phyloP scores from a whole-genome alignment of 1,139 yeast genomes.

The Taphrina deformans region DNA sequence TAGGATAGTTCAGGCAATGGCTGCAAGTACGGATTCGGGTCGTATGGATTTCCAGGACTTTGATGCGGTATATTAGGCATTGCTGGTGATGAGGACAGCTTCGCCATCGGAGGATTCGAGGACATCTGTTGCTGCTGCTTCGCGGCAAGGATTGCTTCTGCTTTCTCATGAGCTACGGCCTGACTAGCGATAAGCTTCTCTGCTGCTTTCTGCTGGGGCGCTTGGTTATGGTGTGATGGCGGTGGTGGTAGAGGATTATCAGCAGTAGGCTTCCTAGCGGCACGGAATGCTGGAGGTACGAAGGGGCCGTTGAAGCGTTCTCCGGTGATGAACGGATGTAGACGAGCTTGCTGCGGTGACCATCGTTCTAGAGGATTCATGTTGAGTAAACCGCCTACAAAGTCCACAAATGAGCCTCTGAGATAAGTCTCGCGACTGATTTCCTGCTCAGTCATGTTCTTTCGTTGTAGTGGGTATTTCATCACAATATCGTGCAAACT shows the following conservation, averaged over 20 bases:
- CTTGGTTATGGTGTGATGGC: slow-evolving; percentile 32
- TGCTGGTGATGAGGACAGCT: not conserved
- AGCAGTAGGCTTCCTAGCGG: slow-evolving; percentile 20
- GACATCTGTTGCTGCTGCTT: slow-evolving; percentile 22
- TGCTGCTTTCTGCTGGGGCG: slow-evolving; percentile 31
- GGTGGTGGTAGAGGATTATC: slow-evolving; percentile 32
- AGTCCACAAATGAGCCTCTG: slow-evolving; percentile 65
- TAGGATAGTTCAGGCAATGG: slow-evolving; percentile 2
- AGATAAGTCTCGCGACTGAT: slow-evolving; percentile 43
- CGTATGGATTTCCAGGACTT: slow-evolving; percentile 12
- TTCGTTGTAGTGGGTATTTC: slow-evolving; percentile 70
- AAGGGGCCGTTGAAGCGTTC: slow-evolving; percentile 43
- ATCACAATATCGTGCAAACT: slow-evolving; percentile 70
- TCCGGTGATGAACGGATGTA: slow-evolving; percentile 81
- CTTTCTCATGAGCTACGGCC: slow-evolving; percentile 29
- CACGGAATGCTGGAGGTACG: slow-evolving; percentile 41
- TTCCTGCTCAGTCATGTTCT: slow-evolving; percentile 52
- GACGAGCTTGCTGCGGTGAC: slow-evolving; percentile 92
- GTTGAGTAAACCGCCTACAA: slow-evolving; percentile 72
- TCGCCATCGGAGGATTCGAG: not conserved
- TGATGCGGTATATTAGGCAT: not conserved
- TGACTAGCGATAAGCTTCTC: slow-evolving; percentile 29
- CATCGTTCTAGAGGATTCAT: slow-evolving; percentile 90
- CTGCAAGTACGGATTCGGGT: slow-evolving; percentile 20
- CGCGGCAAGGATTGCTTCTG: slow-evolving; percentile 20